phyloP scores from a whole-genome alignment of 345 rosid species.

The Erucastrum elatum region DNA sequence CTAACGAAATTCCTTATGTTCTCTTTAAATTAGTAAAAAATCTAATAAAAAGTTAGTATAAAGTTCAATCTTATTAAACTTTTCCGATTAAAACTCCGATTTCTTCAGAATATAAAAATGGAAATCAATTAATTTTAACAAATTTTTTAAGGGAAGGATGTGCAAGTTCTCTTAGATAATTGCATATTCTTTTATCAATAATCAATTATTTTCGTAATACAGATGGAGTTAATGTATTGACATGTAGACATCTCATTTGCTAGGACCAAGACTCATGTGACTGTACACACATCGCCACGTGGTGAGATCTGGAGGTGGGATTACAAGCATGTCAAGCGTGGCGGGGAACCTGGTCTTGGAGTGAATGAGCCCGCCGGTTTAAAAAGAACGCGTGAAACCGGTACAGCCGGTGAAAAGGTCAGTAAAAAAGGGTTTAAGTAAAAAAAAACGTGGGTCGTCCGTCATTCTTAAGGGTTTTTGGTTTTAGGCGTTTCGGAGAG shows the following conservation, averaged over 20 bases:
- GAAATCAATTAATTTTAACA: not conserved
- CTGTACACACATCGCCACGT: slow-evolving; percentile 36
- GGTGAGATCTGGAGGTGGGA: slow-evolving; percentile 37
- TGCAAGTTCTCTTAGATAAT: slow-evolving; percentile 5
- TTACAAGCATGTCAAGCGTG: slow-evolving; percentile 18
- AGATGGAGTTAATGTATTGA: not conserved
- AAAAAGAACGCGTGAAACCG: slow-evolving; percentile 32
- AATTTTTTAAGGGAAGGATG: not conserved
- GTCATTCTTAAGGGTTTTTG: slow-evolving; percentile 46
- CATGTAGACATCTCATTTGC: slow-evolving; percentile 22
- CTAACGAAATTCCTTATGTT: not conserved
- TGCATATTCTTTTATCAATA: not conserved
- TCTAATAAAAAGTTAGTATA: not conserved
- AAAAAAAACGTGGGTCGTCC: slow-evolving; percentile 46
- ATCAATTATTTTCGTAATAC: not conserved
- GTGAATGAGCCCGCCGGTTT: slow-evolving; percentile 43
- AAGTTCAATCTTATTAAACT: not conserved
- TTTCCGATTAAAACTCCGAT: not conserved
- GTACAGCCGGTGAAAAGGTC: slow-evolving; percentile 50
- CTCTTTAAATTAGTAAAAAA: not conserved
- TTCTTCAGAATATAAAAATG: not conserved
- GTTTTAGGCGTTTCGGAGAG: slow-evolving; percentile 42
- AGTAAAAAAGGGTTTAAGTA: slow-evolving; percentile 59
- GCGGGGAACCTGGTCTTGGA: slow-evolving; percentile 46
- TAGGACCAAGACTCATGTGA: slow-evolving; percentile 33